Base-by-base conservation (phyloP, 2,329 filamentous ascomycete genomes). In the Fusarium sp. region DNA sequence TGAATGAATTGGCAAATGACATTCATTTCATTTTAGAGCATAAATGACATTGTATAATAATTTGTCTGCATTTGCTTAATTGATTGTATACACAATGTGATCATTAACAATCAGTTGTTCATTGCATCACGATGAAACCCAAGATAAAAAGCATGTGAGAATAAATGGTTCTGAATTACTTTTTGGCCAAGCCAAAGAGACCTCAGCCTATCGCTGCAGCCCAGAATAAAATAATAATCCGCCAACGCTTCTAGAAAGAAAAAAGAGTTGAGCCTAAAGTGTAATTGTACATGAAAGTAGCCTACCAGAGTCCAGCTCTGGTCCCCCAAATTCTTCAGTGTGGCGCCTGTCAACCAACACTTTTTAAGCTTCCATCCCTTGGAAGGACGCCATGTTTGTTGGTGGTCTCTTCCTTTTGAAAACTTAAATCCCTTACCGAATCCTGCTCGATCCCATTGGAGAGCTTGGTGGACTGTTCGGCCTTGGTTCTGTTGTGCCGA, bases 381-480 rank as follows among this genome's bases (percentile, higher is more conserved):
- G n/a, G 25, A 48, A 23, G 37, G 10, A 18, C 50, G 49, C 28
- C 28, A 50, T 37, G 23, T 30, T 43, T 41, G 55, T 50, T 51
- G 16, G 20, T 47, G 16, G 40, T 25, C 55, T 34, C 23, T 47
- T 21, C 25, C 46, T 21, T 53, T 49, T 27, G 27, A 25, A 30
- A 54, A 25, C 51, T 63, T 30, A 50, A 40, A n/a, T 32, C 42
- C 37, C n/a, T 37, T 25, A 27, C 30, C 25, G 50, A 56, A 54
- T 64, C 63, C 63, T 68, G 63, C 67, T 71, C 67, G 16, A 54
- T 68, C 64, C 37, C 20, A 43, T 11, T 21, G 43, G 59, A 68
- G 64, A 68, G 64, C 59, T 48, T 67, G 48, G 11, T 45, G 64
- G 53, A 63, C 48, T 45, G 53, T 34, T 55, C 64, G 65, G 49